Base-by-base conservation (phyloP, 768 basidiomycete genomes). In the Lactifluus pinguis region DNA sequence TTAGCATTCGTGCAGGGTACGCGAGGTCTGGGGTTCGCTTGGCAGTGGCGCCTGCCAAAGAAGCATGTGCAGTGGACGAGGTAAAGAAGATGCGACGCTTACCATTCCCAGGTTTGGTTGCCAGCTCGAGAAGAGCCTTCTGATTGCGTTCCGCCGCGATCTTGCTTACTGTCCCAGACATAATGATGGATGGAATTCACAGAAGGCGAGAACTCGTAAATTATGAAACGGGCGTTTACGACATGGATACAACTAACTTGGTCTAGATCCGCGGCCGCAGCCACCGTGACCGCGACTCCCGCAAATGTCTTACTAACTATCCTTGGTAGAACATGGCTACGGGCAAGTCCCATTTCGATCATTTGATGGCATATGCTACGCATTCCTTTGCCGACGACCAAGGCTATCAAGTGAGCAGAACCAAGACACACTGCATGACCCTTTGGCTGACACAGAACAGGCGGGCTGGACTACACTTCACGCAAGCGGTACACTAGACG, bases 391-490 rank as follows among this genome's bases (percentile, higher is more conserved):
- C 75, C 17, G 72, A 77, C 21, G 86, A 88, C 65, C 77, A 78
- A 39, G 73, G 71, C 2, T 88, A 82, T 63, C 80, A 86, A 78
- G 86, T 86, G 68, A 53, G 73, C 48, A 1, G n/a, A 1, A 17
- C 39, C n/a, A n/a, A n/a, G 25, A 1, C 25, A 25, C 25, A 25
- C n/a, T 25, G 25, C 25, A 25, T 25, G 25, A 2, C 25, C 25
- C 25, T 1, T 25, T 25, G 25, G 25, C 34, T 52, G 14, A 50
- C 44, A n/a, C 30, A 30, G 15, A 53, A 64, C 67, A 79, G 86
- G 80, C 83, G 80, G 87, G 87, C 66, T 73, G 89, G 45, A 76
- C 77, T 61, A 80, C 77, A 57, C 79, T 89, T 34, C 63, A 84
- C 6, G 69, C 77, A 6, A 77, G 75, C 14, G 75, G 75, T 13